phyloP scores from a whole-genome alignment of 148 eudicot species.

The Talinum fruticosum region DNA sequence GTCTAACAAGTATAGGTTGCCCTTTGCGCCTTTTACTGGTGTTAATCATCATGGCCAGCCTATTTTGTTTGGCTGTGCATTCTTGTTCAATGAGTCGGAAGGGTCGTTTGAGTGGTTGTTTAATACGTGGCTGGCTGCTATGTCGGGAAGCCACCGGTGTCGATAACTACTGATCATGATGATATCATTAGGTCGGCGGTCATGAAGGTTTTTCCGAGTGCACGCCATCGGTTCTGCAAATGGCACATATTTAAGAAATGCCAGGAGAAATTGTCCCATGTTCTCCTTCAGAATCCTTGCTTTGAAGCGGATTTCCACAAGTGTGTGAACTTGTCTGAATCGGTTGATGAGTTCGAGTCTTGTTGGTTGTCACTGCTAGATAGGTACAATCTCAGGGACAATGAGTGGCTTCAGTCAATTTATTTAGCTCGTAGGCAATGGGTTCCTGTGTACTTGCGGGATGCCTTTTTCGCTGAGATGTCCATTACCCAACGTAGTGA shows the following conservation, averaged over 20 bases:
- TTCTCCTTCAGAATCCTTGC: constrained; percentile 35
- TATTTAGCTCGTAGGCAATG: constrained; percentile 45
- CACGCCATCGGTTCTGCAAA: constrained; percentile 51
- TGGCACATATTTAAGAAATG: constrained; percentile 56
- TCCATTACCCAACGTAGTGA: constrained; percentile 50
- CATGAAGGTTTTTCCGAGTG: constrained; percentile 40
- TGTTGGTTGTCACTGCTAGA: constrained; percentile 51
- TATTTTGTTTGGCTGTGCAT: constrained; percentile 60
- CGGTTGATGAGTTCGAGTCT: constrained; percentile 50
- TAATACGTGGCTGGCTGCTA: constrained; percentile 45
- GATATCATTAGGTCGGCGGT: constrained; percentile 38
- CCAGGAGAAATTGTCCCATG: constrained; percentile 50
- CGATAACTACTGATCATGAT: constrained; percentile 58
- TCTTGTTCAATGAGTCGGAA: constrained; percentile 48
- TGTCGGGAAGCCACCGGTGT: constrained; percentile 40
- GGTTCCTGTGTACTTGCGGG: constrained; percentile 55
- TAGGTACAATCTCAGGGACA: constrained; percentile 40
- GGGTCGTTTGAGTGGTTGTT: constrained; percentile 52
- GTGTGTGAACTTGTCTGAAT: constrained; percentile 51
- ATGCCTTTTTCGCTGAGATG: constrained; percentile 55
- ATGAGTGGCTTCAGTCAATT: constrained; percentile 49
- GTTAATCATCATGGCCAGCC: constrained; percentile 55
- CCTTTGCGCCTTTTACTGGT: constrained; percentile 54
- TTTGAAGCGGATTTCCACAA: constrained; percentile 58
- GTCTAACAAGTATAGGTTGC: constrained; percentile 59